Evolutionary conservation across 371 early-diverging fungal species (phyloP).

Genomic region (Mucor irregularis): DNA sequence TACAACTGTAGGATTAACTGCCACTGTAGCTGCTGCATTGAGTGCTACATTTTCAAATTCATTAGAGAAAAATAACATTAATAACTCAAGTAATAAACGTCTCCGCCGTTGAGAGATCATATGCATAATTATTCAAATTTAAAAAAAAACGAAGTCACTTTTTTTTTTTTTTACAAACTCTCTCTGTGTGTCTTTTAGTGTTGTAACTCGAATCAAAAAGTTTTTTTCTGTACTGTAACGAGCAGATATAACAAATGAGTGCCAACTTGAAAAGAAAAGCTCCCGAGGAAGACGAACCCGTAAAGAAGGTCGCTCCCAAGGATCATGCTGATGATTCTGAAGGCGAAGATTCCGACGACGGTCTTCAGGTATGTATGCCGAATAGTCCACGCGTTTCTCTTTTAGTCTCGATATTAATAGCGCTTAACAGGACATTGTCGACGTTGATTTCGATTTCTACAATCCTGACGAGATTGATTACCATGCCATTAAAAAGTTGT

Average conservation of each 20-base stretch:
- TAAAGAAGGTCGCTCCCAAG: constrained; percentile 14
- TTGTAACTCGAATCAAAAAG: background rate
- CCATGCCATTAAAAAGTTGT: constrained; percentile 87
- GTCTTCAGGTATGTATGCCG: constrained; percentile 29
- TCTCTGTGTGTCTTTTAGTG: too few relatives aligned
- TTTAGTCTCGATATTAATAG: too few relatives aligned
- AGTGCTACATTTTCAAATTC: constrained; percentile 37
- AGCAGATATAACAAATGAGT: constrained; percentile 1
- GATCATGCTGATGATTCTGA: constrained; percentile 26
- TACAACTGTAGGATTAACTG: constrained; percentile 42
- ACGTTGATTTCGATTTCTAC: constrained; percentile 96
- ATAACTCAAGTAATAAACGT: too few relatives aligned
- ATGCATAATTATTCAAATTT: too few relatives aligned
- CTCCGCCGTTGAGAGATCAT: too few relatives aligned
- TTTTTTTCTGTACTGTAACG: background rate
- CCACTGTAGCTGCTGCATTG: constrained; percentile 38
- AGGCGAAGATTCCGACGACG: constrained; percentile 54
- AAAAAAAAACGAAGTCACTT: background rate
- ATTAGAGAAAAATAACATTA: constrained; percentile 11
- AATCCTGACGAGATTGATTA: constrained; percentile 88
- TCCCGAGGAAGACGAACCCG: constrained; percentile 13
- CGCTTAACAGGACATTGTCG: constrained; percentile 76
- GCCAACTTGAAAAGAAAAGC: constrained; percentile 44
- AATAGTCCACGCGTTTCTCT: background rate
- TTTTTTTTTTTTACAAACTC: background rate